phyloP scores from a whole-genome alignment of 148 eudicot genomes.

The Rhododendron henanense region DNA sequence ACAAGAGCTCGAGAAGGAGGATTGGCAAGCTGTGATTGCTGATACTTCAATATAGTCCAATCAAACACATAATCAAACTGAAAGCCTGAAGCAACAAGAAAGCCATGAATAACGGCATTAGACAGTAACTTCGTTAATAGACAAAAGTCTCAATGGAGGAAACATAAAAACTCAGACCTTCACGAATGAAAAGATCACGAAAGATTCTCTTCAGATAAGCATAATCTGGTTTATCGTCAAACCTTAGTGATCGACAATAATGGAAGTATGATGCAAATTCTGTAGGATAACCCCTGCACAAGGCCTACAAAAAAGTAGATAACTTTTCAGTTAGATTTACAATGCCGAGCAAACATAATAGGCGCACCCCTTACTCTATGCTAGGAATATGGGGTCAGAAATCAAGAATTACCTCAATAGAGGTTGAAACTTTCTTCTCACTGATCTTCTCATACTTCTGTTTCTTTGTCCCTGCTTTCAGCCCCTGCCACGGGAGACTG shows the following conservation, averaged over 20 bases:
- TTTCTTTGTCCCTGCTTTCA: slow-evolving; percentile 85
- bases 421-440: slow-evolving; percentile 83
- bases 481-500: slow-evolving; percentile 96
- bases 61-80: slow-evolving; percentile 64
- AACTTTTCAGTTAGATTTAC: slow-evolving; percentile 3
- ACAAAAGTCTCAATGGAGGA: background rate
- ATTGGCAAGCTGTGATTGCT: slow-evolving; percentile 66
- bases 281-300: slow-evolving; percentile 85
- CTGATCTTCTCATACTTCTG: slow-evolving; percentile 87
- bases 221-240: slow-evolving; percentile 93
- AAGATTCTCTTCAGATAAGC: slow-evolving; percentile 85
- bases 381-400: background rate
- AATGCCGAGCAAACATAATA: background rate
- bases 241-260: slow-evolving; percentile 80
- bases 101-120: background rate
- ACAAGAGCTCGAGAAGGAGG: slow-evolving; percentile 82
- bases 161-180: slow-evolving; percentile 42
- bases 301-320: slow-evolving; percentile 40
- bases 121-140: background rate
- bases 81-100: slow-evolving; percentile 49
- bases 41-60: slow-evolving; percentile 59
- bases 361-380: background rate
- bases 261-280: slow-evolving; percentile 92
- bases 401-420: slow-evolving; percentile 60
- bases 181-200: slow-evolving; percentile 88